A percentile compares a stretch with the other conserved stretches of the same genome.
These are phyloP conservation scores for Ogataea polymorpha DNA, from an alignment of 805 yeast species.

Conservation along the genomic window DNA sequence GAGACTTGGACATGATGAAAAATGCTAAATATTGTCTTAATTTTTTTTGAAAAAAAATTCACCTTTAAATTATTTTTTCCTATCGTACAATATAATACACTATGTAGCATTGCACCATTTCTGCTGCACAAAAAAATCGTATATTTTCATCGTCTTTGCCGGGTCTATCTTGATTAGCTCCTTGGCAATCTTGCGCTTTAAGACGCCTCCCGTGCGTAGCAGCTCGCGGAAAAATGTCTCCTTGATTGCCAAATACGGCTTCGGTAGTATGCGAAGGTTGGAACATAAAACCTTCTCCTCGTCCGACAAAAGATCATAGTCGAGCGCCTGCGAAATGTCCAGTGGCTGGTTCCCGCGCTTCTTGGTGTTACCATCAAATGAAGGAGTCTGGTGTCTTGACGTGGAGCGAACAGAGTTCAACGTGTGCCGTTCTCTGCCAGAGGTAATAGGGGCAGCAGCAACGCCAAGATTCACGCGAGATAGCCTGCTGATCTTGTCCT, in stretches of 20 bases:
- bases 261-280: slow-evolving; percentile 80
- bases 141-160: slow-evolving; percentile 79
- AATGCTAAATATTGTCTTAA: background rate
- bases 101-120: slow-evolving; percentile 62
- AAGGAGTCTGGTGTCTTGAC: slow-evolving; percentile 31
- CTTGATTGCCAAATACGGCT: slow-evolving; percentile 90
- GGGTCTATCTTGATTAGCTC: slow-evolving; percentile 83
- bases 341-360: slow-evolving; percentile 48
- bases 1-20: slow-evolving; percentile 28
- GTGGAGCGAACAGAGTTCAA: slow-evolving; percentile 29
- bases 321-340: slow-evolving; percentile 76
- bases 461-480: slow-evolving; percentile 26
- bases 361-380: slow-evolving; percentile 21
- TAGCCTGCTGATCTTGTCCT: slow-evolving; percentile 72
- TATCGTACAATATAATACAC: slow-evolving; percentile 10
- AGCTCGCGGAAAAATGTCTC: slow-evolving; percentile 86
- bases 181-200: slow-evolving; percentile 83
- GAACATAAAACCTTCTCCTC: slow-evolving; percentile 88
- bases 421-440: slow-evolving; percentile 30
- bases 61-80: slow-evolving; percentile 2
- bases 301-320: slow-evolving; percentile 75
- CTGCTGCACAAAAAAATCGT: slow-evolving; percentile 89
- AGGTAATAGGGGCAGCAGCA: slow-evolving; percentile 33
- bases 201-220: slow-evolving; percentile 74
- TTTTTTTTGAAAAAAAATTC: background rate